Percentiles rank a stretch among this genome's conserved stretches.
Evolutionary conservation across 2,329 filamentous ascomycete species (phyloP).

Genomic region (Aspergillus ustus): DNA sequence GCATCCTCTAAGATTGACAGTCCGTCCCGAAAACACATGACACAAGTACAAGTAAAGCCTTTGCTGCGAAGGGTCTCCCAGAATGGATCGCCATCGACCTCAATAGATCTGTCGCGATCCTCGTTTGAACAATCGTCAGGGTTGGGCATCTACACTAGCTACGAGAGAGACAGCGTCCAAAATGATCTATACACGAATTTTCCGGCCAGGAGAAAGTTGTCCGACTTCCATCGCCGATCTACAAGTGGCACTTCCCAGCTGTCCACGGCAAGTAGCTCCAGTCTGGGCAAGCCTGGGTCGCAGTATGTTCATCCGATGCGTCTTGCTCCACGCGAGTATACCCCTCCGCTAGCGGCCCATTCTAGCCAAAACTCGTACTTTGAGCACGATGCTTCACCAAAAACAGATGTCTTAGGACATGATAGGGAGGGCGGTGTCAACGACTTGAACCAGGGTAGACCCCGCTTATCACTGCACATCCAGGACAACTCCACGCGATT

Average conservation of each 20-base stretch:
- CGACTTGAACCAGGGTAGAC: no score
- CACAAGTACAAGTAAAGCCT: constrained; percentile 57
- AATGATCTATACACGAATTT: constrained; percentile 46
- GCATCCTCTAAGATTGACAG: constrained; percentile 27
- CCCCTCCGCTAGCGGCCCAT: constrained; percentile 55
- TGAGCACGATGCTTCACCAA: no score
- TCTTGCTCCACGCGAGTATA: constrained; percentile 59
- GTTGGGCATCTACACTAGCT: constrained; percentile 55
- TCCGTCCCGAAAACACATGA: constrained; percentile 22
- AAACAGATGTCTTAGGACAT: no score
- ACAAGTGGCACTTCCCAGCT: constrained; percentile 61
- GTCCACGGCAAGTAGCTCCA: constrained; percentile 52
- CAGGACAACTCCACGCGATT: constrained; percentile 45
- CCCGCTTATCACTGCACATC: constrained; percentile 43
- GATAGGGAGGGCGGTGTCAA: no score
- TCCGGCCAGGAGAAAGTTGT: constrained; percentile 45
- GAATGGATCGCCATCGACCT: constrained; percentile 51
- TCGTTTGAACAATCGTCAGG: constrained; percentile 59
- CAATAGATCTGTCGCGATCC: constrained; percentile 60
- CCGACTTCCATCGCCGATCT: constrained; percentile 55
- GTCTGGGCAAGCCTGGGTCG: constrained; percentile 53
- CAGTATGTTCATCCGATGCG: constrained; percentile 61
- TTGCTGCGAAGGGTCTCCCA: constrained; percentile 59
- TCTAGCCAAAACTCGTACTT: constrained; percentile 56
- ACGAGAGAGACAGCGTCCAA: constrained; percentile 34